These are phyloP conservation scores for Phaeotremella fagi DNA, from an alignment of 768 basidiomycete genomes.

Conservation along the genomic window DNA sequence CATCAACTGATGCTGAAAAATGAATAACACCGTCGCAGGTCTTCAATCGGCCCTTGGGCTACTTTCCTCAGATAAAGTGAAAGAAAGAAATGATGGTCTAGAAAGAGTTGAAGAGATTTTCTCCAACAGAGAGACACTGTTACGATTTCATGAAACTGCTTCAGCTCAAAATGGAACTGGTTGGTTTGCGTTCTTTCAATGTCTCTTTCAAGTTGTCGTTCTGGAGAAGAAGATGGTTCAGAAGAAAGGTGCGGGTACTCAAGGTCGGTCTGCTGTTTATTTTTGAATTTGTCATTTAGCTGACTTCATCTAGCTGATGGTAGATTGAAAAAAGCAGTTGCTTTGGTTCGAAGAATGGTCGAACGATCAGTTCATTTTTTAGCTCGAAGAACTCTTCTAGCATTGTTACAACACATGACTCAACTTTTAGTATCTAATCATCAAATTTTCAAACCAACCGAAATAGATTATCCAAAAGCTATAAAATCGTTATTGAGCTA, in stretches of 20 bases:
- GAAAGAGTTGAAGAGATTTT: conserved; percentile 47
- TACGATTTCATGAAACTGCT: conserved; percentile 54
- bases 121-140: conserved; percentile 50
- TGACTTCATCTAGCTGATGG: conserved; percentile 52
- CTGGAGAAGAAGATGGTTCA: conserved; percentile 58
- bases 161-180: conserved; percentile 21
- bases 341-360: conserved; percentile 66
- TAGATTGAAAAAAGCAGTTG: conserved; percentile 63
- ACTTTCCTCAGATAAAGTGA: conserved; percentile 55
- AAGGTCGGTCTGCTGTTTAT: conserved; percentile 17
- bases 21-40: conserved; percentile 27
- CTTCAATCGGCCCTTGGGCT: conserved; percentile 30
- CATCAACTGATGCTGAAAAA: too few relatives aligned
- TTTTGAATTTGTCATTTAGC: background rate
- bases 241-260: conserved; percentile 47
- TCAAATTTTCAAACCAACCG: conserved; percentile 60
- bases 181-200: conserved; percentile 69
- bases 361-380: conserved; percentile 60
- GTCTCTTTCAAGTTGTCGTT: conserved; percentile 63
- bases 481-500: conserved; percentile 63
- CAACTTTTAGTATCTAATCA: conserved; percentile 58
- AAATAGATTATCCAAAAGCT: conserved; percentile 76
- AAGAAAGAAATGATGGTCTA: conserved; percentile 65
- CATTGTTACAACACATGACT: conserved; percentile 62
- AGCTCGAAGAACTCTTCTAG: conserved; percentile 56